These are phyloP conservation scores for Crithidia thermophila DNA, from an alignment of 208 protist genomes.

Conservation along the genomic window DNA sequence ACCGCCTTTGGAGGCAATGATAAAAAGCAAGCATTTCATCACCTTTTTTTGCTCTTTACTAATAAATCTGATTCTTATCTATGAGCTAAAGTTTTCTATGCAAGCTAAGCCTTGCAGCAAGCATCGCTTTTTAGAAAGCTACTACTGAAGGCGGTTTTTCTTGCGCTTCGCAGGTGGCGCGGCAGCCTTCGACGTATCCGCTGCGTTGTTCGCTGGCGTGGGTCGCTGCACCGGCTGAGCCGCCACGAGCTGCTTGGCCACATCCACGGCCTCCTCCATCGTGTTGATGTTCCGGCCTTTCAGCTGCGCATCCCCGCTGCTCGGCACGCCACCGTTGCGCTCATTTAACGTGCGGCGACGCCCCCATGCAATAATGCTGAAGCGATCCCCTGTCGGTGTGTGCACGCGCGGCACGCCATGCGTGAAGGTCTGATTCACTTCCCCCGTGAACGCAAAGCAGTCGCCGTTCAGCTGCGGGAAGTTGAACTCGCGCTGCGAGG, in stretches of 20 bases:
- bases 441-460: conserved; percentile 92
- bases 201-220: not conserved
- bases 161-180: conserved; percentile 47
- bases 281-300: conserved; percentile 38
- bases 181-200: not conserved
- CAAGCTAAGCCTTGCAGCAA: too few relatives aligned
- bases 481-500: conserved; percentile 81
- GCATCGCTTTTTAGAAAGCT: too few relatives aligned
- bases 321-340: conserved; percentile 76
- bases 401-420: conserved; percentile 90
- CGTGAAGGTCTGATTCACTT: conserved; percentile 89
- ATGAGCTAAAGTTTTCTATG: too few relatives aligned
- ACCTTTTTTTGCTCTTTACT: too few relatives aligned
- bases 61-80: too few relatives aligned
- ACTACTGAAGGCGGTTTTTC: conserved; percentile 82
- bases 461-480: conserved; percentile 94
- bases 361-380: conserved; percentile 94
- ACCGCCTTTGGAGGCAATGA: too few relatives aligned
- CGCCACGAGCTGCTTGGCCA: conserved; percentile 67
- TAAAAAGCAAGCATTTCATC: too few relatives aligned
- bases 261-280: conserved; percentile 69
- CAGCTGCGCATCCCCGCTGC: conserved; percentile 11
- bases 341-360: conserved; percentile 70
- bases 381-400: conserved; percentile 69
- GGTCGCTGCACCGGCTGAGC: conserved; percentile 5